A percentile compares a stretch with the other conserved stretches of the same genome.
Evolutionary conservation across 2,329 filamentous ascomycete genomes (phyloP).

Genomic region (Aspergillus terreus): DNA sequence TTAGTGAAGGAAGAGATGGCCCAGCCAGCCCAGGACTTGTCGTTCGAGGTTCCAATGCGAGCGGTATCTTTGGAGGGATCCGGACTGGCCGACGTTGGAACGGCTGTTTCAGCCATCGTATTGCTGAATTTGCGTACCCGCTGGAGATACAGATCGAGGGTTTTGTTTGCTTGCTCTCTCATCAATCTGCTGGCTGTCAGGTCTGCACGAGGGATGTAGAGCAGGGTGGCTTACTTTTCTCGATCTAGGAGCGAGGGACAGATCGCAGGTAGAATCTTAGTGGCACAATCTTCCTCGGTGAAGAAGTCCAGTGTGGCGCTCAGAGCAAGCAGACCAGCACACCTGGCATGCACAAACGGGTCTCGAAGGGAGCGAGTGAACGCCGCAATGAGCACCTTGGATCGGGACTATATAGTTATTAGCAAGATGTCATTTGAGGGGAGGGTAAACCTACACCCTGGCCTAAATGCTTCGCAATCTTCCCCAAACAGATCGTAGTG

Average conservation of each 20-base stretch:
- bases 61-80: constrained; percentile 50
- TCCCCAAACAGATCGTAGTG: constrained; percentile 94
- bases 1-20: constrained; percentile 98
- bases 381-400: constrained; percentile 89
- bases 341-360: constrained; percentile 90
- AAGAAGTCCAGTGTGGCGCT: constrained; percentile 83
- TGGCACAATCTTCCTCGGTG: constrained; percentile 82
- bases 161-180: constrained; percentile 86
- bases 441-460: constrained; percentile 44
- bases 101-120: constrained; percentile 72
- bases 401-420: constrained; percentile 58
- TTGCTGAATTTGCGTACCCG: constrained; percentile 75
- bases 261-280: constrained; percentile 75
- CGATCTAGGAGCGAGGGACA: constrained; percentile 87
- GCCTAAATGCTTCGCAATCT: constrained; percentile 87
- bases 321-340: constrained; percentile 81
- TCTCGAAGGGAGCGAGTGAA: constrained; percentile 87
- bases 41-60: constrained; percentile 73
- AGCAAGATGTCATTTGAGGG: background rate
- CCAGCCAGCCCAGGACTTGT: constrained; percentile 86
- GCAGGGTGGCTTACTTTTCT: constrained; percentile 62
- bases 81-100: constrained; percentile 62
- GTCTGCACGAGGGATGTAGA: background rate
- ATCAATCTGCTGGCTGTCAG: constrained; percentile 53
- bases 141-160: constrained; percentile 79